Conservation (phyloP, 495 filamentous ascomycete genomes). For the Ascodesmis nigricans region DNA sequence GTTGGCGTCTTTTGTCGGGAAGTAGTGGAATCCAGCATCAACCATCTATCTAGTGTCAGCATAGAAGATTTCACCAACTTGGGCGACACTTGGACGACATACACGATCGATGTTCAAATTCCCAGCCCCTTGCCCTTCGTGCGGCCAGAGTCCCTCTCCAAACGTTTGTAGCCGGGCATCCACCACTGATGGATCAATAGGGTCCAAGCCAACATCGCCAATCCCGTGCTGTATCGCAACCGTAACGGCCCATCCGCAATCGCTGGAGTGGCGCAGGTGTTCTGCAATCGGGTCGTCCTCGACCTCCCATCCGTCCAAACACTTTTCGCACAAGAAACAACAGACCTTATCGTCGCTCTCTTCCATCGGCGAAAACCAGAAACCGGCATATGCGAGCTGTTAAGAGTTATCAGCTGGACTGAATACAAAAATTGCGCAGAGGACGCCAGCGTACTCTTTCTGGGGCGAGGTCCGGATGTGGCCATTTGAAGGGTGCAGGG, state of each 20-base stretch:
- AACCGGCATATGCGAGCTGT: conserved; percentile 77
- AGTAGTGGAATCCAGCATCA: conserved; percentile 78
- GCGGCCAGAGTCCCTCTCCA: conserved; percentile 53
- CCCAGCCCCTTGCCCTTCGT: conserved; percentile 74
- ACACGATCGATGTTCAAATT: conserved; percentile 72
- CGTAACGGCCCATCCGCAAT: conserved; percentile 76
- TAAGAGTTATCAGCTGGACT: not conserved
- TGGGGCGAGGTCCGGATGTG: conserved; percentile 6
- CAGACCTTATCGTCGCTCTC: conserved; percentile 67
- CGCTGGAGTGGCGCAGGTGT: conserved; percentile 57
- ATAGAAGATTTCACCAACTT: too few relatives aligned
- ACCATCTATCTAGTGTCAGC: too few relatives aligned
- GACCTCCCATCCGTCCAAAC: conserved; percentile 10
- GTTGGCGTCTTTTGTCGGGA: conserved; percentile 50
- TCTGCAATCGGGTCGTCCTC: conserved; percentile 30
- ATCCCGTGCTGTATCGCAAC: conserved; percentile 43
- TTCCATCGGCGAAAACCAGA: conserved; percentile 68
- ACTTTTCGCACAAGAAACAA: conserved; percentile 65
- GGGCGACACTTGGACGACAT: too few relatives aligned
- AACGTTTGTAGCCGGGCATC: conserved; percentile 69
- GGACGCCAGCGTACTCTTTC: not conserved
- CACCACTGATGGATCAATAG: too few relatives aligned
- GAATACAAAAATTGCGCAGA: not conserved
- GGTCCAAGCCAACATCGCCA: too few relatives aligned
- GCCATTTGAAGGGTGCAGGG: conserved; percentile 10